phyloP scores from a whole-genome alignment of 2,329 filamentous ascomycete species.

The Fusarium beomiforme region DNA sequence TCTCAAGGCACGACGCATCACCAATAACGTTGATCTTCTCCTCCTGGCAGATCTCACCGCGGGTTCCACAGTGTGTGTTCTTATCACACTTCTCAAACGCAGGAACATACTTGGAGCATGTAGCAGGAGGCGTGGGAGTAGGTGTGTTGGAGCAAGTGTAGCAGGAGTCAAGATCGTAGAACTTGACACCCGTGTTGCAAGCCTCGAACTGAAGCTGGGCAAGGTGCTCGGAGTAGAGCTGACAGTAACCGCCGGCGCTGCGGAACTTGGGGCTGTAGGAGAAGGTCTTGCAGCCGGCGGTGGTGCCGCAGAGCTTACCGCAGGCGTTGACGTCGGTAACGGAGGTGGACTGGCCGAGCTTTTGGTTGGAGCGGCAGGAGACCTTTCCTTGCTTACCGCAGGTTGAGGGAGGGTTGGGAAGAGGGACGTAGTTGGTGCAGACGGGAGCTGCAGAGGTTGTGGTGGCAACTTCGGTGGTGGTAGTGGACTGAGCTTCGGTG shows the following conservation, averaged over 20 bases:
- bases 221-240: not conserved
- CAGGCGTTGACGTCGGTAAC: not conserved
- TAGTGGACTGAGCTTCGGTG: not conserved
- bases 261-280: constrained; percentile 1
- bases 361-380: constrained; percentile 4
- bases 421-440: constrained; percentile 12
- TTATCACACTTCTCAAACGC: constrained; percentile 10
- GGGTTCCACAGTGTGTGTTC: constrained; percentile 17
- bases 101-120: constrained; percentile 25
- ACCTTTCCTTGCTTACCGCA: constrained; percentile 21
- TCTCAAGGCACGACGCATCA: constrained; percentile 22
- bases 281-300: constrained; percentile 19
- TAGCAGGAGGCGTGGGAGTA: not conserved
- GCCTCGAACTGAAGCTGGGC: constrained; percentile 14
- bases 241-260: not conserved
- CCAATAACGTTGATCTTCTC: not conserved
- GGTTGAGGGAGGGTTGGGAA: not conserved
- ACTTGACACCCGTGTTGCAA: constrained; percentile 17
- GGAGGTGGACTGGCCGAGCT: not conserved
- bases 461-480: constrained; percentile 4
- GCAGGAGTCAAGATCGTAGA: constrained; percentile 27
- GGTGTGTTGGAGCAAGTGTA: constrained; percentile 3
- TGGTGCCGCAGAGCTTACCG: constrained; percentile 5
- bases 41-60: constrained; percentile 18
- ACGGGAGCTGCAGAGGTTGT: constrained; percentile 3